Percentiles rank a stretch among this genome's conserved stretches.
Conservation (phyloP, 2,329 filamentous ascomycete species). For the Stemphylium beticola region DNA sequence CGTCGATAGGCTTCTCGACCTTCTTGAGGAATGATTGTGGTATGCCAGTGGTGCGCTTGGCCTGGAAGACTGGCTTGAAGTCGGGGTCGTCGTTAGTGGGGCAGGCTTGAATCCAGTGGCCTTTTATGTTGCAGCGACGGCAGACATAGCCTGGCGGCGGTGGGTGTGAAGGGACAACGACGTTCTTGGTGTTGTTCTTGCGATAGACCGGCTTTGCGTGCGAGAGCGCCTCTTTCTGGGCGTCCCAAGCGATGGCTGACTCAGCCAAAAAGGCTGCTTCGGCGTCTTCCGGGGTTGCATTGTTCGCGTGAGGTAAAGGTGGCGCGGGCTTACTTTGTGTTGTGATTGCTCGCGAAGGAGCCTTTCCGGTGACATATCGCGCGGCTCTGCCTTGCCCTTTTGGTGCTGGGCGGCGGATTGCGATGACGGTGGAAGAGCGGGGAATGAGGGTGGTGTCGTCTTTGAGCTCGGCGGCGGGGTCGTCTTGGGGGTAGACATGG, state of each 20-base stretch:
- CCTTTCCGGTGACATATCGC: conserved; percentile 94
- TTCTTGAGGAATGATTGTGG: conserved; percentile 94
- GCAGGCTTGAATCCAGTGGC: conserved; percentile 98
- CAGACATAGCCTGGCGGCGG: conserved; percentile 94
- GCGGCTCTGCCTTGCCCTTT: conserved; percentile 91
- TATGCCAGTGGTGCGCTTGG: conserved; percentile 96
- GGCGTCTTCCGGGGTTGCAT: conserved; percentile 89
- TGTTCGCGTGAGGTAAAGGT: conserved; percentile 52
- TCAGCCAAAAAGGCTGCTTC: conserved; percentile 91
- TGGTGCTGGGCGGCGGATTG: conserved; percentile 80
- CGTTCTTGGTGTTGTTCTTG: conserved; percentile 61
- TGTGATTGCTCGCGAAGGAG: conserved; percentile 81
- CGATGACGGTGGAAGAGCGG: conserved; percentile 91
- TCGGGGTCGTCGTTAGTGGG: conserved; percentile 98
- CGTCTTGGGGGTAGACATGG: conserved; percentile 90
- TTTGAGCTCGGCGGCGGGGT: conserved; percentile 85
- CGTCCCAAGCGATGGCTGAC: conserved; percentile 89
- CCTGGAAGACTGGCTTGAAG: conserved; percentile 89
- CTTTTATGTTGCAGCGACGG: conserved; percentile 94
- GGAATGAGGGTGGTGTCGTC: conserved; percentile 98
- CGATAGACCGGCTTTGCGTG: conserved; percentile 60
- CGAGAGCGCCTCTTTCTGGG: conserved; percentile 91
- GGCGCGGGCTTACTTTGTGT: conserved; percentile 68
- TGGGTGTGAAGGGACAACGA: conserved; percentile 87
- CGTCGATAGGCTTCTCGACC: conserved; percentile 86